Evolutionary conservation across 2,329 filamentous ascomycete species (phyloP).

Genomic region (Alternaria brassicae): DNA sequence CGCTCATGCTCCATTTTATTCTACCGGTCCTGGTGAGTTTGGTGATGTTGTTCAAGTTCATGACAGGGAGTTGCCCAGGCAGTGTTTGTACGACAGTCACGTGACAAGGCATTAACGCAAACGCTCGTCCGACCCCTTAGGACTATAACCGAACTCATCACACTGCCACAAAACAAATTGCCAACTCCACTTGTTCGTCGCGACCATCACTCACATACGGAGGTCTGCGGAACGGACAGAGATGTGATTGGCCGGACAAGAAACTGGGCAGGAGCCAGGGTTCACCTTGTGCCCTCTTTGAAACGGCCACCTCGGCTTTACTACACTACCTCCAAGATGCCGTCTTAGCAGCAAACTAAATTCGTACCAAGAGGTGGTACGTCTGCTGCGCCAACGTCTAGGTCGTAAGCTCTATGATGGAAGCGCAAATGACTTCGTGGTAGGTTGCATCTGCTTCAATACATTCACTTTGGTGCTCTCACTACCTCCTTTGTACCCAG

Average conservation of each 20-base stretch:
- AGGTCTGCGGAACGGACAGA: neutral
- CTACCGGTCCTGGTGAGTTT: neutral
- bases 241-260: neutral
- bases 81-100: neutral
- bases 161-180: neutral
- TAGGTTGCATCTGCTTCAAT: constrained; percentile 5
- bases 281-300: constrained; percentile 5
- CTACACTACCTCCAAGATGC: constrained; percentile 2
- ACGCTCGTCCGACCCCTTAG: neutral
- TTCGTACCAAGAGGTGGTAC: constrained; percentile 2
- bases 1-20: neutral
- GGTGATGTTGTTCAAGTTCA: neutral
- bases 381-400: neutral
- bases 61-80: neutral
- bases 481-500: neutral
- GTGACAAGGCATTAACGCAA: neutral
- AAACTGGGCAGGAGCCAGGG: neutral
- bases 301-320: constrained; percentile 9
- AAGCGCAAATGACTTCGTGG: neutral
- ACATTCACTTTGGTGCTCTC: neutral
- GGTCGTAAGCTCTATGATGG: neutral
- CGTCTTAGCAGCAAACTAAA: constrained; percentile 7
- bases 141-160: neutral
- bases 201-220: neutral
- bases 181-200: neutral